A percentile compares a stretch with the other conserved stretches of the same genome.
phyloP scores from a whole-genome alignment of 495 filamentous ascomycete genomes.

The Penicillium diatomitis region DNA sequence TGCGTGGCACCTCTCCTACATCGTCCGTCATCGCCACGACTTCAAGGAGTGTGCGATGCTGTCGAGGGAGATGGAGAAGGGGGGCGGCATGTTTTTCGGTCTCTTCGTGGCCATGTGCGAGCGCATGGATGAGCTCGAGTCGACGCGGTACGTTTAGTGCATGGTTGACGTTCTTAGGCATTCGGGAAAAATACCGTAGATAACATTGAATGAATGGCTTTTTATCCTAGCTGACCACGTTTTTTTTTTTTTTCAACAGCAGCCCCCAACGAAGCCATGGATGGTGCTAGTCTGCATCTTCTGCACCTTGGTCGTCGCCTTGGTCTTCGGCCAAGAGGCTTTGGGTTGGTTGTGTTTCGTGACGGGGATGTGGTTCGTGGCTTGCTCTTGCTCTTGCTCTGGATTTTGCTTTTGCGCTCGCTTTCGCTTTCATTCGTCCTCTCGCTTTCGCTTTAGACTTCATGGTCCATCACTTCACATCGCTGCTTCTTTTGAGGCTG shows the following conservation, averaged over 20 bases:
- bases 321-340: constrained; percentile 17
- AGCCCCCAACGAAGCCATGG: constrained; percentile 32
- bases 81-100: constrained; percentile 90
- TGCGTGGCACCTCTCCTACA: constrained; percentile 88
- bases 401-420: too few species aligned
- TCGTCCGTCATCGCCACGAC: constrained; percentile 85
- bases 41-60: constrained; percentile 95
- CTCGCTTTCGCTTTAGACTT: too few species aligned
- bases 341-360: constrained; percentile 17
- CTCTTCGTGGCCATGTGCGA: constrained; percentile 96
- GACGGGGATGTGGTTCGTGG: constrained; percentile 10
- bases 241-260: neutral
- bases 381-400: too few species aligned
- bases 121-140: constrained; percentile 84
- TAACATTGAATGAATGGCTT: too few species aligned
- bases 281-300: constrained; percentile 27
- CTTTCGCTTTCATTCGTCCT: too few species aligned
- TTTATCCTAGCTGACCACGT: constrained; percentile 7
- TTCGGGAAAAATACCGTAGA: too few species aligned
- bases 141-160: constrained; percentile 32
- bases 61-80: constrained; percentile 94
- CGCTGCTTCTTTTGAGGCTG: too few species aligned
- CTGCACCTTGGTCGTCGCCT: constrained; percentile 4
- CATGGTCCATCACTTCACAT: too few species aligned
- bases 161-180: neutral